phyloP scores from a whole-genome alignment of 2,329 filamentous ascomycete genomes.

The Diaporthe batatas region DNA sequence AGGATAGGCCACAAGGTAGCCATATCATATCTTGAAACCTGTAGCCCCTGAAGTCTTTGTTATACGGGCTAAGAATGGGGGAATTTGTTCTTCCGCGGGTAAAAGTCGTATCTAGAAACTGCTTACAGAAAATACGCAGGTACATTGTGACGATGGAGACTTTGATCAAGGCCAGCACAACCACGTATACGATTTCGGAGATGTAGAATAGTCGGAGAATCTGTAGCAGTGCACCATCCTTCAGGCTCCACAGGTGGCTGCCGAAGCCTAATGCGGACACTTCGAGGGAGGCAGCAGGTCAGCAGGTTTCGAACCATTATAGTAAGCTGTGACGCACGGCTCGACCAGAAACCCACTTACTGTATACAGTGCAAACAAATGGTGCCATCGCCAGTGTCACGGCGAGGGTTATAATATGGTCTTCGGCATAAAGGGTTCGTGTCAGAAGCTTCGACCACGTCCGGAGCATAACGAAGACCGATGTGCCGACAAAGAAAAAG shows the following conservation, averaged over 20 bases:
- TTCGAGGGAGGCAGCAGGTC: slow-evolving; percentile 8
- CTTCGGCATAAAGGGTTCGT: slow-evolving; percentile 35
- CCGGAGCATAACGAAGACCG: slow-evolving; percentile 31
- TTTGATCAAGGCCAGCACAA: slow-evolving; percentile 38
- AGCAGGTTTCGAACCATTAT: neutral
- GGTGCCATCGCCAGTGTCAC: slow-evolving; percentile 24
- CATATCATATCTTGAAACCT: too few relatives aligned
- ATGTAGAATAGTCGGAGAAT: slow-evolving; percentile 41
- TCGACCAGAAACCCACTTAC: slow-evolving; percentile 19
- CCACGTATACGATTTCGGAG: slow-evolving; percentile 41
- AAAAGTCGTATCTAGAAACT: too few relatives aligned
- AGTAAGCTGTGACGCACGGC: neutral
- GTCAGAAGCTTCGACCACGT: slow-evolving; percentile 29
- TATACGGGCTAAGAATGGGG: too few relatives aligned
- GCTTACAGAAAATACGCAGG: slow-evolving; percentile 38
- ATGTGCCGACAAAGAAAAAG: slow-evolving; percentile 16
- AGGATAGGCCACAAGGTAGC: too few relatives aligned
- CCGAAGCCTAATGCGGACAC: slow-evolving; percentile 40
- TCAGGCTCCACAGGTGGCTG: slow-evolving; percentile 40
- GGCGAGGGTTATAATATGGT: slow-evolving; percentile 35
- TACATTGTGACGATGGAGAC: slow-evolving; percentile 41
- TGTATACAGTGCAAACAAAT: slow-evolving; percentile 24
- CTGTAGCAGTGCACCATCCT: slow-evolving; percentile 32
- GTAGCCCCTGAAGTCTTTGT: too few relatives aligned
- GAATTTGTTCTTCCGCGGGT: too few relatives aligned